phyloP scores from a whole-genome alignment of 202 grass and related monocot species.

The Eragrostis tef region DNA sequence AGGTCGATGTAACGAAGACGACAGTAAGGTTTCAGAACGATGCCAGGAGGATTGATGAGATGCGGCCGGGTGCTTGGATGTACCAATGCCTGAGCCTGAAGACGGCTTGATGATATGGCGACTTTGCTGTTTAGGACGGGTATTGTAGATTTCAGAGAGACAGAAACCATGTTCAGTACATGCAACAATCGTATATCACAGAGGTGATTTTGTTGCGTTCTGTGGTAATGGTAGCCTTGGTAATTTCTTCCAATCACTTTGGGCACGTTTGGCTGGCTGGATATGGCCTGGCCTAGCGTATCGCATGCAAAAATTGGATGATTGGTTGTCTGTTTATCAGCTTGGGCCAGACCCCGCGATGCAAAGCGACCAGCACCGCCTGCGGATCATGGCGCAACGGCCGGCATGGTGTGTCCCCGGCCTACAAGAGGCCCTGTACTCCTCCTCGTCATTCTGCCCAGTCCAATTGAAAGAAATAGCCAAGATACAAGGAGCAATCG shows the following conservation, averaged over 20 bases:
- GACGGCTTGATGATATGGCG: slow-evolving; percentile 12
- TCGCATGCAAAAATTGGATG: too few species aligned
- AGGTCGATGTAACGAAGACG: not conserved
- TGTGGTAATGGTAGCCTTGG: not conserved
- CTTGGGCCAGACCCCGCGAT: too few species aligned
- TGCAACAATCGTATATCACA: slow-evolving; percentile 36
- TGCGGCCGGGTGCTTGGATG: slow-evolving; percentile 49
- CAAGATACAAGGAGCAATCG: too few species aligned
- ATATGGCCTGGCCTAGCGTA: too few species aligned
- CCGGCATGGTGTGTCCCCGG: too few species aligned
- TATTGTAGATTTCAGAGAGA: slow-evolving; percentile 28
- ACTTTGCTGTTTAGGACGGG: slow-evolving; percentile 4
- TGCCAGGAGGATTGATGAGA: slow-evolving; percentile 39
- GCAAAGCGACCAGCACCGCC: too few species aligned
- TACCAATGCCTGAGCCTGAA: slow-evolving; percentile 51
- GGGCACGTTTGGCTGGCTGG: too few species aligned
- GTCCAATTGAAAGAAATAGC: too few species aligned
- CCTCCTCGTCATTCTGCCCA: too few species aligned
- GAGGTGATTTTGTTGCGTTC: slow-evolving; percentile 2
- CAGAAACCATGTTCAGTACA: not conserved
- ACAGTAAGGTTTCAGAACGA: slow-evolving; percentile 41
- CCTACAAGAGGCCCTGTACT: too few species aligned
- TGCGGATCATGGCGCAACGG: too few species aligned
- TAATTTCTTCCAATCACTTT: not conserved
- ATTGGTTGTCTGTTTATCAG: too few species aligned